Evolutionary conservation across 192 early-diverging fungal species (phyloP).

Genomic region (Coemansia sp.): DNA sequence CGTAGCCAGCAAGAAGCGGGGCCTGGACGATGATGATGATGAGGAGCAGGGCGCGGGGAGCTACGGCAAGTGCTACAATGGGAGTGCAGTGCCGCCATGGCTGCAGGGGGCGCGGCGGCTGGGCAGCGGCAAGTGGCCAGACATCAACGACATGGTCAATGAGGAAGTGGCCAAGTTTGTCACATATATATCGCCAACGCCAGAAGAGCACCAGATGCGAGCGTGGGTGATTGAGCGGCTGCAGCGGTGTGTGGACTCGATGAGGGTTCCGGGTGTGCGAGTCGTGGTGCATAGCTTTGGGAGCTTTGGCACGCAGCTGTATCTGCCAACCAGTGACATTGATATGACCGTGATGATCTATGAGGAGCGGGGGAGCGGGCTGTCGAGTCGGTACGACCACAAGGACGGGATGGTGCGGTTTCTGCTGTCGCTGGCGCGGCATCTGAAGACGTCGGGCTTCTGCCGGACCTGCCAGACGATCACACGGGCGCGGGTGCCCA

Average conservation of each 20-base stretch:
- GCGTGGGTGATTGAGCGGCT: slow-evolving; percentile 63
- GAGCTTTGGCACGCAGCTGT: slow-evolving; percentile 80
- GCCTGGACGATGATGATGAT: slow-evolving; percentile 1
- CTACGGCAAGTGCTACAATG: slow-evolving; percentile 40
- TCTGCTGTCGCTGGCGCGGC: slow-evolving; percentile 46
- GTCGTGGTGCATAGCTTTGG: slow-evolving; percentile 64
- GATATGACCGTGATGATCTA: slow-evolving; percentile 50
- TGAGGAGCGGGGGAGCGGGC: neutral
- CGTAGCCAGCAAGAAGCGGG: slow-evolving; percentile 4
- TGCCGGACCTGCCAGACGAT: slow-evolving; percentile 53
- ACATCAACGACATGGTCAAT: slow-evolving; percentile 45
- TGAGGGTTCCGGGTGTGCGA: slow-evolving; percentile 25
- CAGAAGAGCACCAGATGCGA: slow-evolving; percentile 74
- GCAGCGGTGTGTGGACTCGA: slow-evolving; percentile 28
- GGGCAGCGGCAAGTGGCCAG: slow-evolving; percentile 29
- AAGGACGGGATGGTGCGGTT: slow-evolving; percentile 18
- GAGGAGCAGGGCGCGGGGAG: neutral
- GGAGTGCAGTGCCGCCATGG: slow-evolving; percentile 42
- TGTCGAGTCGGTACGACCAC: slow-evolving; percentile 8
- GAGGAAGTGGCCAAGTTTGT: slow-evolving; percentile 73
- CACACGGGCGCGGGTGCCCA: slow-evolving; percentile 72
- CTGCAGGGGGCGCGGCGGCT: slow-evolving; percentile 19
- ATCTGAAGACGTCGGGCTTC: slow-evolving; percentile 46
- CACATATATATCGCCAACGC: slow-evolving; percentile 73
- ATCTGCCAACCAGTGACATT: slow-evolving; percentile 80